phyloP scores from a whole-genome alignment of 2,329 filamentous ascomycete genomes.

The Stagonosporopsis tanaceti region DNA sequence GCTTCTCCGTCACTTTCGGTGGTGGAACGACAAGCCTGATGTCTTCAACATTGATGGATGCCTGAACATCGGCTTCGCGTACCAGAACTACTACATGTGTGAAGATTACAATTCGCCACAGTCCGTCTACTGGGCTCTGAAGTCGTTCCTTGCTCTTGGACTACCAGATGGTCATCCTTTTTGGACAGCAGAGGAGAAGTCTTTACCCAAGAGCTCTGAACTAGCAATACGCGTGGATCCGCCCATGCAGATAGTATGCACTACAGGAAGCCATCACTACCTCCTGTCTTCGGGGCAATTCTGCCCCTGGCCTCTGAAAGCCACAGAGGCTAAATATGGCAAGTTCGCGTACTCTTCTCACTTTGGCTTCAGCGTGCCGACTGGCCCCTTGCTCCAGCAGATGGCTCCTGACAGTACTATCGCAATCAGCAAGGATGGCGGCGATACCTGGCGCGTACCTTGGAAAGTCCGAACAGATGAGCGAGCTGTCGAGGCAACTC shows the following conservation, averaged over 20 bases:
- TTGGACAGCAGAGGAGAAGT: conserved; percentile 56
- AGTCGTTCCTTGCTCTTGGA: conserved; percentile 56
- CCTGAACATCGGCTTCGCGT: conserved; percentile 58
- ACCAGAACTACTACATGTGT: conserved; percentile 62
- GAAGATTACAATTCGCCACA: conserved; percentile 67
- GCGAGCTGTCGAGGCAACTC: not conserved
- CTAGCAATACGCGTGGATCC: conserved; percentile 11
- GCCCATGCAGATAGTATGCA: conserved; percentile 58
- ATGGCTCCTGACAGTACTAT: conserved; percentile 53
- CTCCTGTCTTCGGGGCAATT: conserved; percentile 45
- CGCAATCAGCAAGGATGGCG: conserved; percentile 49
- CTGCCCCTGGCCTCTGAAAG: conserved; percentile 48
- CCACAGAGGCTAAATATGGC: conserved; percentile 47
- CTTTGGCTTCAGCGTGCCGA: conserved; percentile 51
- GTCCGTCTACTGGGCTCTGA: conserved; percentile 64
- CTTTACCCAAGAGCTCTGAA: conserved; percentile 25
- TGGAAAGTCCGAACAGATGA: conserved; percentile 36
- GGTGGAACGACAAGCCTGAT: conserved; percentile 55
- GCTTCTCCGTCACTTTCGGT: conserved; percentile 59
- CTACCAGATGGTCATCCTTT: conserved; percentile 53
- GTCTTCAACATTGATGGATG: conserved; percentile 61
- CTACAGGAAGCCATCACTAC: conserved; percentile 44
- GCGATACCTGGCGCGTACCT: conserved; percentile 51
- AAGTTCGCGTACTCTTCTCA: conserved; percentile 49
- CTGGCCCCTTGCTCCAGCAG: conserved; percentile 50